Evolutionary conservation across 768 basidiomycete species (phyloP).

Genomic region (Phanerochaete carnosa): DNA sequence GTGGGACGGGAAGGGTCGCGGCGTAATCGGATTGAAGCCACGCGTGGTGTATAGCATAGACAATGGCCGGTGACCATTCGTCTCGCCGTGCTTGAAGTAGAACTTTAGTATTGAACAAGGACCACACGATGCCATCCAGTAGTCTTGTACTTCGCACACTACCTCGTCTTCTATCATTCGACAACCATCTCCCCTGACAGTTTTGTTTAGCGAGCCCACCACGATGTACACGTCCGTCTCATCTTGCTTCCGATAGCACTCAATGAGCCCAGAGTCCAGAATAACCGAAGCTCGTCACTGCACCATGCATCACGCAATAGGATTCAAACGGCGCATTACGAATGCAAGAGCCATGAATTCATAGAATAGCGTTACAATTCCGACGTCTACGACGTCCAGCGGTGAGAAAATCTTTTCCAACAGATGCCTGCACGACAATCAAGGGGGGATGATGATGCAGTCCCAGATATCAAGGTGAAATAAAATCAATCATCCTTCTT

Average conservation of each 20-base stretch:
- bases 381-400: background rate
- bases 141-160: background rate
- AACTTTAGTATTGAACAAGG: background rate
- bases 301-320: too few species aligned
- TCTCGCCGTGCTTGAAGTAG: background rate
- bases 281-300: too few species aligned
- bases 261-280: background rate
- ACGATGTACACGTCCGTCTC: background rate
- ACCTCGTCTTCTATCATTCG: background rate
- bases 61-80: background rate
- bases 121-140: too few species aligned
- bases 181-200: background rate
- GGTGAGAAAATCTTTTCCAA: background rate
- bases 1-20: conserved; percentile 27
- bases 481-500: conserved; percentile 28
- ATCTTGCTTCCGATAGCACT: background rate
- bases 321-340: too few species aligned
- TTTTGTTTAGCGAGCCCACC: background rate
- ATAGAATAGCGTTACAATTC: conserved; percentile 1
- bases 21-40: conserved; percentile 25
- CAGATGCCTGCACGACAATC: background rate
- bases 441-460: background rate
- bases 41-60: conserved; percentile 9
- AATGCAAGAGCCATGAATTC: background rate
- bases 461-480: background rate